phyloP scores from a whole-genome alignment of 192 early-diverging fungal species.

The Funneliformis mosseae region DNA sequence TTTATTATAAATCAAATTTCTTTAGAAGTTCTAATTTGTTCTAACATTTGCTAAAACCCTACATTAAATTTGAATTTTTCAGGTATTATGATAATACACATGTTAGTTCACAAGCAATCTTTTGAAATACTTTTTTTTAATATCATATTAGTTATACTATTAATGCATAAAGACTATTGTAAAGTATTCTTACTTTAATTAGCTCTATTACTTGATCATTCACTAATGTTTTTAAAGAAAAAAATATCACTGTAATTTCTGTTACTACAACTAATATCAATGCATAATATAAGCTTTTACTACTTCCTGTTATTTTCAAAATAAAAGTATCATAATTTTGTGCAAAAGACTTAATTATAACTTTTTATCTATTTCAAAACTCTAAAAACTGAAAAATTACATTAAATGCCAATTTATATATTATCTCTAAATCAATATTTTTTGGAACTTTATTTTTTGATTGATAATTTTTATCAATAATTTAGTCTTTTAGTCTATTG shows the following conservation, averaged over 20 bases:
- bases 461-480: constrained; percentile 14
- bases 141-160: constrained; percentile 54
- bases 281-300: neutral
- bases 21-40: constrained; percentile 57
- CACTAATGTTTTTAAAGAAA: constrained; percentile 93
- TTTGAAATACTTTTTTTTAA: constrained; percentile 40
- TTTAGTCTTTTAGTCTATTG: neutral
- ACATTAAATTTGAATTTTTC: constrained; percentile 62
- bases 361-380: neutral
- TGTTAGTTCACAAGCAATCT: constrained; percentile 29
- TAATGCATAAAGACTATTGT: constrained; percentile 59
- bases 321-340: neutral
- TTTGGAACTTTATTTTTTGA: neutral
- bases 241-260: constrained; percentile 85
- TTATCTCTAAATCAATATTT: neutral
- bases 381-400: neutral
- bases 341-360: neutral
- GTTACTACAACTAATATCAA: neutral
- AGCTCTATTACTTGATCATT: constrained; percentile 88
- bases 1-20: constrained; percentile 83
- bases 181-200: constrained; percentile 38
- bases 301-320: neutral
- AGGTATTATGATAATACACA: constrained; percentile 86
- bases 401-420: neutral
- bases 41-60: constrained; percentile 59